A percentile compares a stretch with the other conserved stretches of the same genome.
phyloP scores from a whole-genome alignment of 441 rosid genomes.

The Pelargonium myrrhifolium region DNA sequence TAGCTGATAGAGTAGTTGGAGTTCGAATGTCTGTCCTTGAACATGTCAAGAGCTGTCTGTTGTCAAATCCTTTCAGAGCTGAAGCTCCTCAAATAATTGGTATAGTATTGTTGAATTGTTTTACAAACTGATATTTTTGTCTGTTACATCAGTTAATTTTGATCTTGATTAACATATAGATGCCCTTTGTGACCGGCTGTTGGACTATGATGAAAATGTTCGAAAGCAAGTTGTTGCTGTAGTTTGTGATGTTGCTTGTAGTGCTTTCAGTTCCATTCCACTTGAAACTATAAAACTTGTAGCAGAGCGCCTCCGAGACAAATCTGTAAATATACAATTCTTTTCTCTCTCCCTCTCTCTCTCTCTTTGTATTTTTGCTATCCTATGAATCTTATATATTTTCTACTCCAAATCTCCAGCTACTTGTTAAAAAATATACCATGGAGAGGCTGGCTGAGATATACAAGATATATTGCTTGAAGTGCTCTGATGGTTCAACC shows the following conservation, averaged over 20 bases:
- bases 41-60: slow-evolving; percentile 73
- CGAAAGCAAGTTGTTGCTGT: slow-evolving; percentile 95
- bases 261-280: slow-evolving; percentile 57
- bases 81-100: slow-evolving; percentile 83
- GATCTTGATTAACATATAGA: slow-evolving; percentile 40
- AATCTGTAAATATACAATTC: slow-evolving; percentile 56
- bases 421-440: slow-evolving; percentile 76
- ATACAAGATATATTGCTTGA: slow-evolving; percentile 54
- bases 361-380: slow-evolving; percentile 3
- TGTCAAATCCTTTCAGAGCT: slow-evolving; percentile 61
- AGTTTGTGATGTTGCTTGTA: slow-evolving; percentile 75
- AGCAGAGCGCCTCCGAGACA: slow-evolving; percentile 95
- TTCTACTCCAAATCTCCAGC: slow-evolving; percentile 36
- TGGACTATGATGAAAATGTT: slow-evolving; percentile 96
- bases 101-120: slow-evolving; percentile 35
- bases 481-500: slow-evolving; percentile 42
- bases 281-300: slow-evolving; percentile 69
- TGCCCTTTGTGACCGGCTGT: slow-evolving; percentile 88
- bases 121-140: slow-evolving; percentile 18
- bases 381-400: slow-evolving; percentile 16
- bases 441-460: slow-evolving; percentile 91
- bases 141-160: slow-evolving; percentile 16
- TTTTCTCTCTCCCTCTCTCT: slow-evolving; percentile 17
- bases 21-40: slow-evolving; percentile 88
- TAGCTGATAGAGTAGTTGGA: slow-evolving; percentile 85